Conservation (phyloP, 2,329 filamentous ascomycete genomes). For the Alternaria triticimaculans region DNA sequence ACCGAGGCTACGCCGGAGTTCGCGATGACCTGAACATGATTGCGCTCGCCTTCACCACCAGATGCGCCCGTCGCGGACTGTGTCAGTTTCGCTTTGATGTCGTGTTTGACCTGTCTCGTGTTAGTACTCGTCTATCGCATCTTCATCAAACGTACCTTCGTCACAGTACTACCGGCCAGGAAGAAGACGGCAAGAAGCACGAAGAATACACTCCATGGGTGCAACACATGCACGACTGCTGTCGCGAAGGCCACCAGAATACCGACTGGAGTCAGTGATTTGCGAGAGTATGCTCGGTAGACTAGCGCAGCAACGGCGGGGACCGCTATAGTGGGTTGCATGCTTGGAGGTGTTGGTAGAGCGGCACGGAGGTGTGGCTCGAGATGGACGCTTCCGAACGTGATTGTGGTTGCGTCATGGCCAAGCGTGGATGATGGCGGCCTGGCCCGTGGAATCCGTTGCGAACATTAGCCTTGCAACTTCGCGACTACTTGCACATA, state of each 20-base stretch:
- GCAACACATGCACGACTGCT: slow-evolving; percentile 81
- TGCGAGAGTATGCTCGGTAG: slow-evolving; percentile 49
- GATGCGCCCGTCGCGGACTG: slow-evolving; percentile 74
- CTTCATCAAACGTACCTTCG: slow-evolving; percentile 65
- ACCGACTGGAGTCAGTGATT: slow-evolving; percentile 77
- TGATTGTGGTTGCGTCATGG: slow-evolving; percentile 16
- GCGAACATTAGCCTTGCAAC: not conserved
- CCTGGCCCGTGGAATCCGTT: not conserved
- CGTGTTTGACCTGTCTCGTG: slow-evolving; percentile 74
- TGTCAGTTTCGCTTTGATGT: slow-evolving; percentile 82
- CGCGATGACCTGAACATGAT: slow-evolving; percentile 86
- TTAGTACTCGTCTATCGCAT: not conserved
- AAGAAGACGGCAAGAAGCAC: slow-evolving; percentile 84
- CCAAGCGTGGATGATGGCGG: not conserved
- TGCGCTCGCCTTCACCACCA: slow-evolving; percentile 82
- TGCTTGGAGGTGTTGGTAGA: slow-evolving; percentile 19
- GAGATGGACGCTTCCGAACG: slow-evolving; percentile 2
- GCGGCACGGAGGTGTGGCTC: slow-evolving; percentile 17
- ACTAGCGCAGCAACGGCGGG: slow-evolving; percentile 48
- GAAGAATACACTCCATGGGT: slow-evolving; percentile 95
- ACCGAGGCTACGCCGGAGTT: slow-evolving; percentile 83
- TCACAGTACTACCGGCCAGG: slow-evolving; percentile 80
- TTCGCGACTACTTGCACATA: not conserved
- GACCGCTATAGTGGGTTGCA: slow-evolving; percentile 40
- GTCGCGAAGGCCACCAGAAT: slow-evolving; percentile 75